A percentile compares a stretch with the other conserved stretches of the same genome.
These are phyloP conservation scores for Vitis labrusca DNA, from an alignment of 164 flowering plant species.

Conservation along the genomic window DNA sequence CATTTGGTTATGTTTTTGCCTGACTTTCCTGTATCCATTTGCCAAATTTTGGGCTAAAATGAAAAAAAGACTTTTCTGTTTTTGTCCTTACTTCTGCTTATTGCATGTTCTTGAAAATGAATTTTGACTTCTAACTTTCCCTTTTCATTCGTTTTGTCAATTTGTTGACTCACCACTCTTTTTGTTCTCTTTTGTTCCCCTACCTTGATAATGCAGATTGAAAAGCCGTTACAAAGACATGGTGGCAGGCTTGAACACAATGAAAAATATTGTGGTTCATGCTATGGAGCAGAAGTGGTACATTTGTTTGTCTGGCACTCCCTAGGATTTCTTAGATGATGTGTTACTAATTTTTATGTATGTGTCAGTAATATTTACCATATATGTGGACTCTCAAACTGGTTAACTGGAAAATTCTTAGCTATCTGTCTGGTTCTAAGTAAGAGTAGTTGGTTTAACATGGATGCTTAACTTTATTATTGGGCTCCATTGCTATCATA, in stretches of 20 bases:
- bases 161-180: neutral
- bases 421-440: too few relatives aligned
- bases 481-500: too few relatives aligned
- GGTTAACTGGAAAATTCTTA: neutral
- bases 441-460: too few relatives aligned
- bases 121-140: neutral
- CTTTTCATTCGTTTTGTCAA: neutral
- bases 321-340: neutral
- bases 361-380: neutral
- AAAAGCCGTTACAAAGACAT: slow-evolving; percentile 72
- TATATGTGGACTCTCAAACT: neutral
- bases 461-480: too few relatives aligned
- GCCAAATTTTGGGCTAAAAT: too few relatives aligned
- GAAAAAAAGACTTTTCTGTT: too few relatives aligned
- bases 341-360: neutral
- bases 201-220: slow-evolving; percentile 44
- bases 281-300: slow-evolving; percentile 83
- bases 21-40: too few relatives aligned
- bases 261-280: slow-evolving; percentile 80
- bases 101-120: too few relatives aligned
- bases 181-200: neutral
- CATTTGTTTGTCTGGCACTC: neutral
- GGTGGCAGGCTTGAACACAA: slow-evolving; percentile 84
- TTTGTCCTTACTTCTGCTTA: too few relatives aligned
- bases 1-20: too few relatives aligned